A percentile compares a stretch with the other conserved stretches of the same genome.
Evolutionary conservation across 192 early-diverging fungal genomes (phyloP).

Genomic region (Physocladia obscura): DNA sequence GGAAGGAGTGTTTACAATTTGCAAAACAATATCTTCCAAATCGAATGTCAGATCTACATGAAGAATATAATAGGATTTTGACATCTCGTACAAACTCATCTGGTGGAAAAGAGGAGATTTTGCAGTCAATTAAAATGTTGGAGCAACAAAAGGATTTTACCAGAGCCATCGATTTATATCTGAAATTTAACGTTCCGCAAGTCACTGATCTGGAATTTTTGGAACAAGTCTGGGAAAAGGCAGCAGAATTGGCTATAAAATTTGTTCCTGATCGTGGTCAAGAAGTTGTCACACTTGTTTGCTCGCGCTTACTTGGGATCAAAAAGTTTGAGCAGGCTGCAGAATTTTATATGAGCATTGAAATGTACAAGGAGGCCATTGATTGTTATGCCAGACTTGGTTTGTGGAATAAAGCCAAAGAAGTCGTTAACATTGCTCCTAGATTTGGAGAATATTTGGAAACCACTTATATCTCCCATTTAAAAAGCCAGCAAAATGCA

Average conservation of each 20-base stretch:
- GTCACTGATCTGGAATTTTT: slow-evolving; percentile 46
- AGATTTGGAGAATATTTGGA: slow-evolving; percentile 60
- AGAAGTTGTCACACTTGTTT: slow-evolving; percentile 50
- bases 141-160: slow-evolving; percentile 63
- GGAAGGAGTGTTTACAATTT: slow-evolving; percentile 64
- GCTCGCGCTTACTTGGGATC: slow-evolving; percentile 46
- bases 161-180: slow-evolving; percentile 61
- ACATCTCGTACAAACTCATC: slow-evolving; percentile 40
- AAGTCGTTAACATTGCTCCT: slow-evolving; percentile 52
- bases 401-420: slow-evolving; percentile 56
- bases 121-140: slow-evolving; percentile 46
- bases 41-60: slow-evolving; percentile 50
- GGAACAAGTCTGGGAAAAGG: slow-evolving; percentile 56
- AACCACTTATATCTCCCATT: slow-evolving; percentile 51
- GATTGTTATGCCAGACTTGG: slow-evolving; percentile 54
- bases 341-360: slow-evolving; percentile 51
- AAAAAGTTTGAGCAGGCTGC: slow-evolving; percentile 54
- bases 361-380: slow-evolving; percentile 62
- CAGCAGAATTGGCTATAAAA: slow-evolving; percentile 59
- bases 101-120: slow-evolving; percentile 54
- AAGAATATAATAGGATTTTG: slow-evolving; percentile 54
- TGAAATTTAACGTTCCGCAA: slow-evolving; percentile 49
- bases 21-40: slow-evolving; percentile 61
- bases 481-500: slow-evolving; percentile 54
- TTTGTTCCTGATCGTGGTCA: slow-evolving; percentile 55